Evolutionary conservation across 2,329 filamentous ascomycete species (phyloP), one percentile per base, ranked within the genome.

Genomic region (Fusarium sp.): DNA sequence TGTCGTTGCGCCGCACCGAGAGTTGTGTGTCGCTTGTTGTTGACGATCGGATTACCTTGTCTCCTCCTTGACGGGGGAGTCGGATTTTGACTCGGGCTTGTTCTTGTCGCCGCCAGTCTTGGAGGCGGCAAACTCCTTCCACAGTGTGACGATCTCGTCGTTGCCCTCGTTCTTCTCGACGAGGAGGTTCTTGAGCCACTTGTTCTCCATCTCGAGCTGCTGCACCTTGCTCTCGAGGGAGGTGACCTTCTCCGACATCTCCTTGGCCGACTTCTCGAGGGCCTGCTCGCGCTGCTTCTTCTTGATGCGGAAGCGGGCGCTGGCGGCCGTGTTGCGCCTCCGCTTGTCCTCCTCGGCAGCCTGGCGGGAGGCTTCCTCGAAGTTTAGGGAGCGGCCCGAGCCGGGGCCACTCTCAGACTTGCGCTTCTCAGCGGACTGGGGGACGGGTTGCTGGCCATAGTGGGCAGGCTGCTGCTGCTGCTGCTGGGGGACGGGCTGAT

Each of bases 241-340:
- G 20, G 90, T 87, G 61, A 95, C 93, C 85, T 95, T 95, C 54
- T 97, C 93, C 31, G 90, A 90, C 84, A 96, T 94, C 76, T 97
- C 95, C 83, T 95, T 95, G 78, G 94, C 92, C 5, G 91, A 92
- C 79, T 91, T 91, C 83, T 96, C 94, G 62, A 97, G 90, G 10
- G 94, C 93, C 83, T 95, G 93, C 86, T 97, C 95, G 60, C 95
- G 92, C 85, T 97, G 94, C 90, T 97, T 97, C 92, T 97, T 97
- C 91, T 97, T 97, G 81, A 97, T 91, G 69, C 95, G 93, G 88
- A 97, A 97, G 59, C 95, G 93, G 20, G 95, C 95, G 75, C 92
- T 95, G 65, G 95, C 95, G 35, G 95, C 95, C 3, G 95, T 97
- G 85, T 97, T 97, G 74, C 95, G 91, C 68, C 94, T 91, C 59